Percentiles rank a stretch among this genome's conserved stretches.
phyloP scores from a whole-genome alignment of 1,284 basidiomycete genomes.

The Omphalotus olearius region DNA sequence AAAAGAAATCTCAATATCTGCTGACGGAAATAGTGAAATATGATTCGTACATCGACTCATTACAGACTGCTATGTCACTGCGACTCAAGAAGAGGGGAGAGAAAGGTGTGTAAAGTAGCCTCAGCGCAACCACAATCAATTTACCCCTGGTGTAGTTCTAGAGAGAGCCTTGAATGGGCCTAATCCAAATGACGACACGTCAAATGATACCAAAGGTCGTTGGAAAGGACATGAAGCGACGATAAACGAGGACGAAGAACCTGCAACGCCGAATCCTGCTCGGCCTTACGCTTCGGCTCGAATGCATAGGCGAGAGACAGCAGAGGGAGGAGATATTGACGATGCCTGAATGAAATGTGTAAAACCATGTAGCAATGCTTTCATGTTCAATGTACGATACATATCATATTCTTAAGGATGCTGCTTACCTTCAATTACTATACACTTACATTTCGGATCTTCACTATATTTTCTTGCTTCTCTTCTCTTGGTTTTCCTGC shows the following conservation, averaged over 20 bases:
- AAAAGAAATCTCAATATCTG: conserved; percentile 84
- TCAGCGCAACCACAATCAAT: not conserved
- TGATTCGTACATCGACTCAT: conserved; percentile 89
- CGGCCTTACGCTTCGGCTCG: conserved; percentile 18
- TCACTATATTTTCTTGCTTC: too few relatives aligned
- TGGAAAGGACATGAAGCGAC: conserved; percentile 43
- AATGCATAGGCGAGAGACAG: conserved; percentile 15
- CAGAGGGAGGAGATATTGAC: conserved; percentile 10
- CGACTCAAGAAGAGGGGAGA: conserved; percentile 84
- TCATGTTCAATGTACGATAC: conserved; percentile 1
- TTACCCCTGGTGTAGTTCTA: conserved; percentile 40
- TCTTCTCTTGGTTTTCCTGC: too few relatives aligned
- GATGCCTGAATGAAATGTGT: not conserved
- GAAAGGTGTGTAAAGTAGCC: conserved; percentile 43
- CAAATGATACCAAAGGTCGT: conserved; percentile 23
- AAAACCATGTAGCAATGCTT: not conserved
- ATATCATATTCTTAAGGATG: too few relatives aligned
- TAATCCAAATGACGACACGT: conserved; percentile 24
- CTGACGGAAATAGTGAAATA: conserved; percentile 94
- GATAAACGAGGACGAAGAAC: conserved; percentile 50
- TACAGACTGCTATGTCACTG: conserved; percentile 76
- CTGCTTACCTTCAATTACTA: too few relatives aligned
- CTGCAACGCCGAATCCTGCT: conserved; percentile 37
- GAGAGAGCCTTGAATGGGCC: conserved; percentile 64
- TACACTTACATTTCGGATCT: too few relatives aligned